Conservation (phyloP, 2,329 filamentous ascomycete species). For the Pestalotiopsis sp. region DNA sequence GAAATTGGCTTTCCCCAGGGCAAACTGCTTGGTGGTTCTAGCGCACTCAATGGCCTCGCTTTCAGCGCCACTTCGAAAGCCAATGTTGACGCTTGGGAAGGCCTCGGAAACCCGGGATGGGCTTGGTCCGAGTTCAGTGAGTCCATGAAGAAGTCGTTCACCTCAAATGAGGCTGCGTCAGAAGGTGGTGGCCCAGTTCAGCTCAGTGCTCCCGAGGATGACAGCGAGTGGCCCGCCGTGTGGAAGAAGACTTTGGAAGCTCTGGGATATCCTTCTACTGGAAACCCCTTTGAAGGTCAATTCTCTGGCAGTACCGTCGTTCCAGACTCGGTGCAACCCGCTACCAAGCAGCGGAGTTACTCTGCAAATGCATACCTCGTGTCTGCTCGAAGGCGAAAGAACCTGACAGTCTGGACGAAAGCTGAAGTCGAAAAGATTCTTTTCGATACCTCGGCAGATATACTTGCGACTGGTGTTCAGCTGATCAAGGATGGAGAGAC, state of each 20-base stretch:
- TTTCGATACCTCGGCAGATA: slow-evolving; percentile 8
- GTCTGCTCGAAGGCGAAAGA: slow-evolving; percentile 3
- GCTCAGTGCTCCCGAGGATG: slow-evolving; percentile 12
- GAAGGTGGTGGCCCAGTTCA: slow-evolving; percentile 9
- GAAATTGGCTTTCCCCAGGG: slow-evolving; percentile 15
- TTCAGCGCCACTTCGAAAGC: slow-evolving; percentile 16
- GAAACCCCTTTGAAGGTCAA: slow-evolving; percentile 13
- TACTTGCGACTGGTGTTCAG: neutral
- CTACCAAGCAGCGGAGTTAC: slow-evolving; percentile 17
- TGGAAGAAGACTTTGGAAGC: slow-evolving; percentile 14
- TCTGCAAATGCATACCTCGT: slow-evolving; percentile 17
- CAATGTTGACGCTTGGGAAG: slow-evolving; percentile 17
- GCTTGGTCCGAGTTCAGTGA: slow-evolving; percentile 18
- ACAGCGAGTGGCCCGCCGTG: slow-evolving; percentile 11
- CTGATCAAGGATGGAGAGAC: slow-evolving; percentile 15
- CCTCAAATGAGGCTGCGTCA: neutral
- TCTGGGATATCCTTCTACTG: slow-evolving; percentile 14
- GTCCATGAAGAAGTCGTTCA: slow-evolving; percentile 12
- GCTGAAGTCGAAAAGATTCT: slow-evolving; percentile 13
- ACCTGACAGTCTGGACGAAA: slow-evolving; percentile 17
- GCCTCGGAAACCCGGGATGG: slow-evolving; percentile 22
- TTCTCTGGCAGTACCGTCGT: slow-evolving; percentile 9
- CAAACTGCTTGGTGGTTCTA: slow-evolving; percentile 19
- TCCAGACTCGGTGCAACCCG: slow-evolving; percentile 15
- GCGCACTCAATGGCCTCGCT: slow-evolving; percentile 16